Evolutionary conservation across 352 stramenopile species (phyloP).

Genomic region (Pythium aphanidermatum): DNA sequence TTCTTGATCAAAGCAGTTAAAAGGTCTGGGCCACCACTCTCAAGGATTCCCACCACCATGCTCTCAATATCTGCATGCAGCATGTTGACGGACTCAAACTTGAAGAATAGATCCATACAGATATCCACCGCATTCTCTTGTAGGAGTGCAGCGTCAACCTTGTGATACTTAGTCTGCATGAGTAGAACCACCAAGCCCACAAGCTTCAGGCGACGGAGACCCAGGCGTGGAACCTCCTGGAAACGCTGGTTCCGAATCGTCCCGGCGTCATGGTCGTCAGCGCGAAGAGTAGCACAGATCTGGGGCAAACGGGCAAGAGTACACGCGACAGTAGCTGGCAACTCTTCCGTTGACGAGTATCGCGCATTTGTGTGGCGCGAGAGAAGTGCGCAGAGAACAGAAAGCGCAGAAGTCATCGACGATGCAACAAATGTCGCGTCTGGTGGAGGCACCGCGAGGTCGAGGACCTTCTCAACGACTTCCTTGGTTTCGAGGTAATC

Average conservation of each 20-base stretch:
- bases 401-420: constrained; percentile 77
- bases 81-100: constrained; percentile 87
- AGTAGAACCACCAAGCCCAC: constrained; percentile 71
- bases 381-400: constrained; percentile 67
- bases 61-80: constrained; percentile 81
- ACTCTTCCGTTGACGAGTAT: constrained; percentile 60
- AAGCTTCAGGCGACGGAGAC: constrained; percentile 74
- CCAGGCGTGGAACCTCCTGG: constrained; percentile 62
- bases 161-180: constrained; percentile 81
- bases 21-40: constrained; percentile 69
- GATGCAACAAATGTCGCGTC: constrained; percentile 33
- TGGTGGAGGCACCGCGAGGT: constrained; percentile 38
- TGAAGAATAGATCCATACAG: constrained; percentile 83
- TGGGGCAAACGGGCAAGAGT: constrained; percentile 57
- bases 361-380: constrained; percentile 73
- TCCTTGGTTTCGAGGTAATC: constrained; percentile 76
- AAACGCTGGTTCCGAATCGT: constrained; percentile 72
- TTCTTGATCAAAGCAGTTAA: constrained; percentile 75
- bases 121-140: constrained; percentile 63
- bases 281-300: constrained; percentile 55
- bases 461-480: constrained; percentile 64
- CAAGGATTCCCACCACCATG: constrained; percentile 80
- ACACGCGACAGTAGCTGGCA: constrained; percentile 45
- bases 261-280: constrained; percentile 52
- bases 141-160: constrained; percentile 63